Base-by-base conservation (phyloP, 768 basidiomycete genomes). In the Panaeolus cyanescens region DNA sequence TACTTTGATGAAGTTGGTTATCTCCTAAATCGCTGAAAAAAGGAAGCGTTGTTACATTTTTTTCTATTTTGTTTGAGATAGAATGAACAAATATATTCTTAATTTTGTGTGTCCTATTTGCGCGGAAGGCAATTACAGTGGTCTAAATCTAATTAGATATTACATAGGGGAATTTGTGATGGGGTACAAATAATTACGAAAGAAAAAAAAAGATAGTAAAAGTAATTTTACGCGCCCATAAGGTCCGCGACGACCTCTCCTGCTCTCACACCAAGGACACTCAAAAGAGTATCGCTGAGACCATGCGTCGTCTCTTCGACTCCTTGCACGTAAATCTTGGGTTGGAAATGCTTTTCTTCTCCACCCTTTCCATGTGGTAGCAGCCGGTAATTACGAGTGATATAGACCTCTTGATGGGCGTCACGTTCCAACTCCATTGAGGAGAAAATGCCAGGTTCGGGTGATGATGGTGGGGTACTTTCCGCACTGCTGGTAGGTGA, bases 281-380 rank as follows among this genome's bases (percentile, higher is more conserved):
- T 84, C 60, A 84, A 65, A 19, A 86, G 66, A 10, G 82, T 83
- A 61, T 85, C 76, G 58, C 75, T 76, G 34, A 77, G 63, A 2
- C 76, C 77, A 67, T 79, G 76, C n/a, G 75, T 77, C n/a, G 66
- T 61, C 63, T 79, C 77, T 55, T 77, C 76, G 2, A 76, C 70
- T 22, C 76, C 76, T 54, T 79, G 77, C 4, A 77, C 62, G 57
- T 77, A 77, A 13, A 77, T 65, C 32, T 74, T 59, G 6, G 74
- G 75, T 4, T 22, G 19, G 10, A 34, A 19, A 25, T 56, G 32
- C 28, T 56, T 53, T 5, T 8, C 31, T 17, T 31, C 50, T 31
- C 30, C 22, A 39, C 63, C 39, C 40, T 62, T 30, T 30, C 28
- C 54, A 60, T 65, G 13, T 31, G 76, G 80, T 22, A 81, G 65